Evolutionary conservation across 2,329 filamentous ascomycete genomes (phyloP).

Genomic region (Penicillium sclerotiorum): DNA sequence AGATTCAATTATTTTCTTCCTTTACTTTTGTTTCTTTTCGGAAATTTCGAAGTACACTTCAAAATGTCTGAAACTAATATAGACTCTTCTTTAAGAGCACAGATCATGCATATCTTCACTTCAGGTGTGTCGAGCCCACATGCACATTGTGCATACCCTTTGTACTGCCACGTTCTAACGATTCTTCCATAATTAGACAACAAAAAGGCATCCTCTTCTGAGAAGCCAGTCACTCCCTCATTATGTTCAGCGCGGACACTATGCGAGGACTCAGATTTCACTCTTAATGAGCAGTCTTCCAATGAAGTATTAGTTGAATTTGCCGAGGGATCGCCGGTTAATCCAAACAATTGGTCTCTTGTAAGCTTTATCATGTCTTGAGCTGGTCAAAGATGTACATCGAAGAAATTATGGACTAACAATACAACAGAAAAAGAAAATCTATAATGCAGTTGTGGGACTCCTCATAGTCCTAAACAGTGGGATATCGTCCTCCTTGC

Average conservation of each 20-base stretch:
- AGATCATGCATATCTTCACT: constrained; percentile 10
- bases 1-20: neutral
- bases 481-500: constrained; percentile 41
- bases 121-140: constrained; percentile 15
- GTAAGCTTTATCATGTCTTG: constrained; percentile 23
- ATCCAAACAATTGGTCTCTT: constrained; percentile 33
- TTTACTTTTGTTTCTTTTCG: neutral
- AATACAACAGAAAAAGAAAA: constrained; percentile 28
- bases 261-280: constrained; percentile 17
- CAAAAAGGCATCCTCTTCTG: constrained; percentile 3
- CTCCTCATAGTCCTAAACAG: constrained; percentile 40
- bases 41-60: no score
- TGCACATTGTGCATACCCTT: neutral
- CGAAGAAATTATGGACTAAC: neutral
- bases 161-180: constrained; percentile 6
- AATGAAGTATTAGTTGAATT: constrained; percentile 32
- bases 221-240: constrained; percentile 7
- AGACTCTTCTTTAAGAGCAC: constrained; percentile 7
- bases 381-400: constrained; percentile 1
- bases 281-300: constrained; percentile 21
- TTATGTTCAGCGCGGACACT: neutral
- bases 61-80: constrained; percentile 10
- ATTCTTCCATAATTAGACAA: no score
- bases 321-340: constrained; percentile 22
- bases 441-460: constrained; percentile 30